Base-by-base conservation (phyloP, 2,329 filamentous ascomycete genomes). In the Pseudocercospora macadamiae region DNA sequence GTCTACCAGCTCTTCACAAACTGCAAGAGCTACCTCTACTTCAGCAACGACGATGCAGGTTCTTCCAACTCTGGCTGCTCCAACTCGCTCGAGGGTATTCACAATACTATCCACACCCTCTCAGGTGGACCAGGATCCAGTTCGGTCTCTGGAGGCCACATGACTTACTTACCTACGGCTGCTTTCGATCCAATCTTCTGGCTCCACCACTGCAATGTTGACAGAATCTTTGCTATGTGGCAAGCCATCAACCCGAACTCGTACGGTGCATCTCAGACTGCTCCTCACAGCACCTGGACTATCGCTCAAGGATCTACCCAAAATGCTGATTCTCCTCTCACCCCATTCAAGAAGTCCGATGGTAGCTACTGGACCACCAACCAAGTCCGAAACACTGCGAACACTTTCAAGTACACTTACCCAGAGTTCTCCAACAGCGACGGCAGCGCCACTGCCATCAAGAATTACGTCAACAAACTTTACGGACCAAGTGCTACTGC, bases 341-440 rank as follows among this genome's bases (percentile, higher is more conserved):
- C 84, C 0, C 90, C 90, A 0, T 93, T 93, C 73, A 86, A 84
- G 65, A 76, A 81, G 49, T 79, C 82, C 51, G 69, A 73, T 2
- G 85, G 85, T 47, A 79, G 79, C 3, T 90, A 89, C 73, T 92
- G 88, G 86, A 88, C 82, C 8, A 88, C 88, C 1, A 82, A 86
- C 57, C 80, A 78, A 61, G 81, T 86, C 18, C 81, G 86, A 23
- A 78, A 83, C 51, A 67, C 62, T 61, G 83, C 83, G 10, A 79
- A 80, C 37, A 77, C 77, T 2, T 89, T 95, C 73, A 86, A 86
- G 14, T 93, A 93, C 72, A 86, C 85, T 0, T 95, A 95, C 70
- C 80, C 86, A 0, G 90, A 93, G 64, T 83, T 86, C 45, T 66
- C 79, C n/a, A 75, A 72, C 64, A 73, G 66, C 63, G 74, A 69